phyloP scores from a whole-genome alignment of 148 eudicot genomes.

The Fagopyrum tataricum region DNA sequence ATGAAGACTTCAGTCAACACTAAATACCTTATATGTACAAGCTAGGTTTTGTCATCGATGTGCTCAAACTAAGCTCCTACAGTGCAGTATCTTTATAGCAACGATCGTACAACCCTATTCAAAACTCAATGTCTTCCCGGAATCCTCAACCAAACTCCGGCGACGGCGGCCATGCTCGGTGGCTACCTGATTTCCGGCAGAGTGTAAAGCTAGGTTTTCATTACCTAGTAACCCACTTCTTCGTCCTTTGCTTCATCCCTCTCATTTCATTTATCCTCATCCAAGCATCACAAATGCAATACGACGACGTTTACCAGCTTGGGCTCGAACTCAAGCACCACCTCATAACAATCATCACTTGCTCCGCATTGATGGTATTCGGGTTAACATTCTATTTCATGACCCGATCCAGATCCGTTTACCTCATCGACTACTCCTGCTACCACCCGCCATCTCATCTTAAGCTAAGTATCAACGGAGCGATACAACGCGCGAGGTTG shows the following conservation, averaged over 20 bases:
- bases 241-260: conserved; percentile 4
- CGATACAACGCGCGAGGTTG: background rate
- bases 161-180: background rate
- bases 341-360: background rate
- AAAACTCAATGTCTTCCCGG: too few relatives aligned
- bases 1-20: too few relatives aligned
- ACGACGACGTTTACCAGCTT: conserved; percentile 9
- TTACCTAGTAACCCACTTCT: conserved; percentile 9
- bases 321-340: conserved; percentile 8
- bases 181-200: conserved; percentile 10
- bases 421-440: conserved; percentile 15
- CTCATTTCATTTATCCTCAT: background rate
- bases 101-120: too few relatives aligned
- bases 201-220: conserved; percentile 15
- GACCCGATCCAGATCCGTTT: conserved; percentile 14
- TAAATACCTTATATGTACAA: too few relatives aligned
- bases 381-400: conserved; percentile 5
- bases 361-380: background rate
- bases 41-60: too few relatives aligned
- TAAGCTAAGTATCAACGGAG: background rate
- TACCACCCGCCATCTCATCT: conserved; percentile 7
- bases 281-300: background rate
- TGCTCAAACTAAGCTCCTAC: too few relatives aligned
- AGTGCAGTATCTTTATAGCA: too few relatives aligned
- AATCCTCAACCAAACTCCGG: too few relatives aligned